Evolutionary conservation across 148 eudicot species (phyloP), one percentile per base, ranked within the genome.

Genomic region (Cornus suecica): DNA sequence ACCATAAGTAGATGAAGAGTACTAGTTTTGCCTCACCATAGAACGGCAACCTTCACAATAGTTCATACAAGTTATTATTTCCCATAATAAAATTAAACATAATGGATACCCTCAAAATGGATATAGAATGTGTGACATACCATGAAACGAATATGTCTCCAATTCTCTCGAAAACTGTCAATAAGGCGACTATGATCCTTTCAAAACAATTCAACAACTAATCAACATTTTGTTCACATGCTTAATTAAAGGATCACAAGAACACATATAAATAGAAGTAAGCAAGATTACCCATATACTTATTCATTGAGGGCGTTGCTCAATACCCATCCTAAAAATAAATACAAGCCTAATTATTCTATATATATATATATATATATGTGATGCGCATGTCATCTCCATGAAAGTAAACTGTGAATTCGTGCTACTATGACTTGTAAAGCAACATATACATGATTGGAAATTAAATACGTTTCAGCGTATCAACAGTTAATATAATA

Each of bases 21-120:
- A 90, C 97, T 79, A 94, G 78, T 80, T 91, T 94, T 85, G 86
- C 61, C 87, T 94, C 98, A 22, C 88, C 97, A 75, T 94, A 94
- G 76, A 91, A 65, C 56, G 98, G 98, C 75, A 94, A 11, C 98
- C 98, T 94, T 30, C 65, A 29, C 0, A 3, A 58, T 3, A 41
- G n/a, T 3, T 2, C 5, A 31, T 23, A 24, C 13, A 13, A 25
- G 32, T 2, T 25, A 6, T 30, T 8, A n/a, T n/a, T 20, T 13
- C 10, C 4, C 13, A 7, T 1, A 66, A 31, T 26, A 30, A 5
- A 20, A 60, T 15, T 0, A 32, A 32, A 32, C 4, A 32, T 0
- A 32, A 32, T n/a, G n/a, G n/a, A n/a, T n/a, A n/a, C n/a, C n/a
- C n/a, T n/a, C n/a, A 32, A 32, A 32, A 32, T 3, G 0, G 37